These are phyloP conservation scores for Arthrobotrys megalospora DNA, from an alignment of 2,329 filamentous ascomycete genomes.

Conservation along the genomic window DNA sequence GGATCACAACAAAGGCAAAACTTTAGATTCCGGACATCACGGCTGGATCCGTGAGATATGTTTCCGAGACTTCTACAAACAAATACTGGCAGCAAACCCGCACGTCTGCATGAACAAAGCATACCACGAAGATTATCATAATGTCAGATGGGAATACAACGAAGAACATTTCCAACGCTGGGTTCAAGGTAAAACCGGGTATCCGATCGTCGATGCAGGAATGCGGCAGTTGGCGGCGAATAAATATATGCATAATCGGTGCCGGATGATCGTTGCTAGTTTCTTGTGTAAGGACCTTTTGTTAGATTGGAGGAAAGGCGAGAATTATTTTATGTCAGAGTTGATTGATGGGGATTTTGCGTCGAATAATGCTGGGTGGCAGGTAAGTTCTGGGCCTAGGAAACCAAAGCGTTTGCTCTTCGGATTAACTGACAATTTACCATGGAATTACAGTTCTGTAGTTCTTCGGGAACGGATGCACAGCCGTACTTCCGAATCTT, in stretches of 20 bases:
- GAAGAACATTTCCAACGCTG: conserved; percentile 79
- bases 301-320: conserved; percentile 86
- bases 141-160: conserved; percentile 85
- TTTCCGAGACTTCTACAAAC: conserved; percentile 84
- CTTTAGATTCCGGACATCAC: conserved; percentile 64
- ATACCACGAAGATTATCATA: conserved; percentile 86
- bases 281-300: conserved; percentile 86
- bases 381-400: conserved; percentile 66
- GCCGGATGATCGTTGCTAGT: conserved; percentile 85
- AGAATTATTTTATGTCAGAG: conserved; percentile 85
- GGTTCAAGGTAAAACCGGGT: conserved; percentile 82
- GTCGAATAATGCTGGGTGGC: conserved; percentile 81
- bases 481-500: conserved; percentile 94
- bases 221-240: conserved; percentile 81
- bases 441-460: conserved; percentile 38
- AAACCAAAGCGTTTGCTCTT: conserved; percentile 65
- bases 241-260: conserved; percentile 88
- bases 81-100: conserved; percentile 87
- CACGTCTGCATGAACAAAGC: conserved; percentile 83
- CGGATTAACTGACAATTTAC: background rate
- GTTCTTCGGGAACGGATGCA: conserved; percentile 72
- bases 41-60: conserved; percentile 58
- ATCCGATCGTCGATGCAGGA: conserved; percentile 86
- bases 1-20: conserved; percentile 74
- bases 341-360: conserved; percentile 85